Conservation (phyloP, 257 asterid species). For the Solanum pimpinellifolium region DNA sequence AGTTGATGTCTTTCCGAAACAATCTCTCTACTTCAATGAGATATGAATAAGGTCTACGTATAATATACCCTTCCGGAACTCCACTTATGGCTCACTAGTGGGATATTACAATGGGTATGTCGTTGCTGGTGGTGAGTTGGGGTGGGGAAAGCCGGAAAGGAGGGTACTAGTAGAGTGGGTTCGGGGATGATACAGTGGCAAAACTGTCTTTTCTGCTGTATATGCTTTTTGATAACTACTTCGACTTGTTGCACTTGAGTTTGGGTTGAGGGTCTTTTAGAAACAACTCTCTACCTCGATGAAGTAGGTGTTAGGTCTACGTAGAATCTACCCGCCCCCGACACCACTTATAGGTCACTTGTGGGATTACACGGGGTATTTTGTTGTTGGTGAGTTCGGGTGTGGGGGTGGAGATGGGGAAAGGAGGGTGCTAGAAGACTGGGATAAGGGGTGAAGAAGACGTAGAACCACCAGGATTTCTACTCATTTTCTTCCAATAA, state of each 20-base stretch:
- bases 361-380: background rate
- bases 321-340: background rate
- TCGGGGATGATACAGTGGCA: background rate
- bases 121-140: background rate
- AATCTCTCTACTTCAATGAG: background rate
- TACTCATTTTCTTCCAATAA: background rate
- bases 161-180: background rate
- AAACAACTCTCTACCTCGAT: background rate
- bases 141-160: background rate
- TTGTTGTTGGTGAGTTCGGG: background rate
- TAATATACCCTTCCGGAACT: background rate
- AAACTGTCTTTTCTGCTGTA: background rate
- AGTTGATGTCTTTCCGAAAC: background rate
- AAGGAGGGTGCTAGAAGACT: background rate
- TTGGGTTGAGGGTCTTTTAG: background rate
- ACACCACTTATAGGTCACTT: background rate
- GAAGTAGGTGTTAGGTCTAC: background rate
- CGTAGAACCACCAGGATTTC: background rate
- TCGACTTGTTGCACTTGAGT: background rate
- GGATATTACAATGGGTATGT: background rate
- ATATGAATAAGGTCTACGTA: background rate
- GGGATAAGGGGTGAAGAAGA: background rate
- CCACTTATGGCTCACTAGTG: background rate
- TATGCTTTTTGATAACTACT: background rate
- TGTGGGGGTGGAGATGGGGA: background rate